Conservation (phyloP, 2,329 filamentous ascomycete species). For the Fusarium transvaalense region DNA sequence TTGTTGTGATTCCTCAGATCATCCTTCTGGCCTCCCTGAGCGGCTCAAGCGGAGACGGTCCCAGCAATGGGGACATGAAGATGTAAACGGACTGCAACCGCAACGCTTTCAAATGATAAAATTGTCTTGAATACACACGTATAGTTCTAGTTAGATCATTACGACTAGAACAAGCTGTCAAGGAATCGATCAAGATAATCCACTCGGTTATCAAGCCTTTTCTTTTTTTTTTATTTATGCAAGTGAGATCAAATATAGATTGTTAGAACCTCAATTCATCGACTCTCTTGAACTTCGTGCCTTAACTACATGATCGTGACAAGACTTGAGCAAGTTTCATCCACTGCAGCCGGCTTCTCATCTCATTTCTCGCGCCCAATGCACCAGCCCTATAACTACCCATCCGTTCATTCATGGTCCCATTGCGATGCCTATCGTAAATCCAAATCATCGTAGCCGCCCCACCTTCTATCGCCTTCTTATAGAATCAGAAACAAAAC, state of each 20-base stretch:
- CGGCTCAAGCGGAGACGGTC: conserved; percentile 3
- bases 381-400: conserved; percentile 37
- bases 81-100: conserved; percentile 14
- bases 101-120: background rate
- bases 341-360: conserved; percentile 22
- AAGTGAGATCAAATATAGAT: conserved; percentile 24
- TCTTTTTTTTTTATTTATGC: background rate
- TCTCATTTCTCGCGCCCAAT: conserved; percentile 31
- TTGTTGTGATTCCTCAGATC: conserved; percentile 65
- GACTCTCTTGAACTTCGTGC: conserved; percentile 45
- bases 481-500: conserved; percentile 35
- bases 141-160: background rate
- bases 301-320: conserved; percentile 49
- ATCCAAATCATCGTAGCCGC: conserved; percentile 50
- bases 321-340: conserved; percentile 46
- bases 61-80: conserved; percentile 9
- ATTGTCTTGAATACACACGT: conserved; percentile 3
- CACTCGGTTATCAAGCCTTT: conserved; percentile 2
- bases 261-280: conserved; percentile 41
- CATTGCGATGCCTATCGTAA: conserved; percentile 47
- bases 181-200: background rate
- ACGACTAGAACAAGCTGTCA: conserved; percentile 11
- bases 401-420: conserved; percentile 37
- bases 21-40: conserved; percentile 54
- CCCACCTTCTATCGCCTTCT: conserved; percentile 46